phyloP scores from a whole-genome alignment of 2,329 filamentous ascomycete species.

The Fusarium denticulatum region DNA sequence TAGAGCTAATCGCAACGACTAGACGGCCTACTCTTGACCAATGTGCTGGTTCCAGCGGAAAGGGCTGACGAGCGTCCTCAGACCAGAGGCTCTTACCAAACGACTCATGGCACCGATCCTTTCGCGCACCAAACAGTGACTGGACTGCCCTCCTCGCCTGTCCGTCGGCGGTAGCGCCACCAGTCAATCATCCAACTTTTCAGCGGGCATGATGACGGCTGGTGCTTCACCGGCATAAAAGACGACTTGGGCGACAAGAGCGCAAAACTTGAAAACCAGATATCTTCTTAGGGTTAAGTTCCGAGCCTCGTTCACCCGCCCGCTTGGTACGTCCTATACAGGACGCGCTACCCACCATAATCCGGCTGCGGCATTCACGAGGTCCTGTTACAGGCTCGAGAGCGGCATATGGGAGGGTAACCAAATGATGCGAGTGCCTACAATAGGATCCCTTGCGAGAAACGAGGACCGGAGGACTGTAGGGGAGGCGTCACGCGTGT shows the following conservation, averaged over 20 bases:
- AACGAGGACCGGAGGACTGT: slow-evolving; percentile 82
- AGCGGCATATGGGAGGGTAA: slow-evolving; percentile 62
- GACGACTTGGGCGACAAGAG: slow-evolving; percentile 73
- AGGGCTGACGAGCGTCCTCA: slow-evolving; percentile 80
- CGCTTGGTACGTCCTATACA: slow-evolving; percentile 52
- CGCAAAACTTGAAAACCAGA: slow-evolving; percentile 79
- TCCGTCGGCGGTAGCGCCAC: slow-evolving; percentile 54
- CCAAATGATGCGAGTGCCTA: slow-evolving; percentile 53
- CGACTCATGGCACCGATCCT: slow-evolving; percentile 76
- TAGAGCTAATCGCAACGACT: slow-evolving; percentile 47
- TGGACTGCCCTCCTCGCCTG: slow-evolving; percentile 63
- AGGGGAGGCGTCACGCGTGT: slow-evolving; percentile 77
- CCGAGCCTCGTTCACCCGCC: slow-evolving; percentile 74
- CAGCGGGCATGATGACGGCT: slow-evolving; percentile 55
- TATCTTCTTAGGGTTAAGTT: slow-evolving; percentile 95
- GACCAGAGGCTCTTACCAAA: slow-evolving; percentile 77
- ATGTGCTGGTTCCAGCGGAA: slow-evolving; percentile 70
- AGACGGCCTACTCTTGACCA: slow-evolving; percentile 57
- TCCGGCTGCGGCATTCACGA: slow-evolving; percentile 60
- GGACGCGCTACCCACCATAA: slow-evolving; percentile 46
- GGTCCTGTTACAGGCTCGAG: slow-evolving; percentile 70
- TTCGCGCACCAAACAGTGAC: slow-evolving; percentile 65
- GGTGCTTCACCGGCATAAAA: slow-evolving; percentile 64
- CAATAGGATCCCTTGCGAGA: slow-evolving; percentile 73
- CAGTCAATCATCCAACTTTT: slow-evolving; percentile 57